These are phyloP conservation scores for Primulina eburnea DNA, from an alignment of 257 asterid species.

Conservation along the genomic window DNA sequence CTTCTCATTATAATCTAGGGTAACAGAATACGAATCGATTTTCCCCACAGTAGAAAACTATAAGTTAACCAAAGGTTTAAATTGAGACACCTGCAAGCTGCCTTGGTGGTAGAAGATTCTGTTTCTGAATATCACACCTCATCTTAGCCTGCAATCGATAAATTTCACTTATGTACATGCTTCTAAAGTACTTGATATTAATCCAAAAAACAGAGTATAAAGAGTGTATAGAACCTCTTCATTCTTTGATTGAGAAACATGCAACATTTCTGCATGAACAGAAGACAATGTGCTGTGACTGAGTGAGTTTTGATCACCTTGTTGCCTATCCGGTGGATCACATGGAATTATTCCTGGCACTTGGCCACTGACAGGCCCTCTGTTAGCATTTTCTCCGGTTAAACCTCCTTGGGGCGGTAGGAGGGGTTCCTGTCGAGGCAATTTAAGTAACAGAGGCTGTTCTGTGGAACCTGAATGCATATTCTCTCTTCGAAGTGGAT, in stretches of 20 bases:
- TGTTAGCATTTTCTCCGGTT: constrained; percentile 48
- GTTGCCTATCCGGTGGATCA: constrained; percentile 48
- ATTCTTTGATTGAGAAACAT: constrained; percentile 43
- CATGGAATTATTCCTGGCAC: constrained; percentile 36
- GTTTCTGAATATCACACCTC: constrained; percentile 38
- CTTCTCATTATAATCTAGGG: background rate
- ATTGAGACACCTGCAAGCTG: constrained; percentile 42
- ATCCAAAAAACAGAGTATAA: constrained; percentile 14
- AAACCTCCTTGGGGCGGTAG: constrained; percentile 60
- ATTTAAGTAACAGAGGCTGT: constrained; percentile 58
- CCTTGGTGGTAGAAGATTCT: constrained; percentile 30
- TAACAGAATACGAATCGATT: background rate
- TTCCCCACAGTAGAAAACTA: background rate
- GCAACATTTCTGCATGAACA: constrained; percentile 38
- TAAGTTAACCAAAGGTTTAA: background rate
- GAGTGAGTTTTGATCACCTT: constrained; percentile 45
- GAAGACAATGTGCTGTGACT: constrained; percentile 40
- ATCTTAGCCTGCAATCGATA: constrained; percentile 44
- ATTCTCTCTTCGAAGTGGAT: constrained; percentile 66
- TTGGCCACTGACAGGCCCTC: constrained; percentile 43
- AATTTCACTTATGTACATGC: constrained; percentile 23
- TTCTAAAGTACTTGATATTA: background rate
- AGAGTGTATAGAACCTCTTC: constrained; percentile 56
- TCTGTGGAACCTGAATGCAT: constrained; percentile 52
- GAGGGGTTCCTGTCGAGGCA: constrained; percentile 54